phyloP scores from a whole-genome alignment of 768 basidiomycete species.

The Ramaria rubella region DNA sequence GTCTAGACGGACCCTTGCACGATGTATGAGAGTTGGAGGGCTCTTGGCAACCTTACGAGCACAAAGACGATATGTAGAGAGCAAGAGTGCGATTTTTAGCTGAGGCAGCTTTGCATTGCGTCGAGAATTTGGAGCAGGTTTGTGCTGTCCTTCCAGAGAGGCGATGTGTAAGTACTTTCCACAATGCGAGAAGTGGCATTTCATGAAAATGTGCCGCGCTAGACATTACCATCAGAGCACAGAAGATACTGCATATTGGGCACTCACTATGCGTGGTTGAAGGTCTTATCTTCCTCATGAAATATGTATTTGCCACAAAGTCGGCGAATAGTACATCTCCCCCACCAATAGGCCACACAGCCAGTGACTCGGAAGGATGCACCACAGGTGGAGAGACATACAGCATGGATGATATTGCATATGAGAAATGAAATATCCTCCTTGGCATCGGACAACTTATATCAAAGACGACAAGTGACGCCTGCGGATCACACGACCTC shows the following conservation, averaged over 20 bases:
- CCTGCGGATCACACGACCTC: background rate
- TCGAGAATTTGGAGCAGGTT: background rate
- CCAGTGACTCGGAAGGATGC: conserved; percentile 21
- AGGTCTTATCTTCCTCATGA: conserved; percentile 21
- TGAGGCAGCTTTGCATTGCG: background rate
- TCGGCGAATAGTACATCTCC: conserved; percentile 26
- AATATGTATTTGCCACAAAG: conserved; percentile 22
- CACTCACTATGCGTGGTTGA: conserved; percentile 23
- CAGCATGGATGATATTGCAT: conserved; percentile 16
- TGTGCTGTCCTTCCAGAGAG: conserved; percentile 21
- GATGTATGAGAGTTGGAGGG: conserved; percentile 4
- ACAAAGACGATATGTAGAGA: conserved; percentile 1
- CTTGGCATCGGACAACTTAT: background rate
- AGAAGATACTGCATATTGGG: background rate
- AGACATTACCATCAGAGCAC: background rate
- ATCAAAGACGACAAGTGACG: conserved; percentile 12
- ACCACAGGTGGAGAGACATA: conserved; percentile 25
- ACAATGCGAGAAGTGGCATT: conserved; percentile 23
- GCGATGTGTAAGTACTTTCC: conserved; percentile 23
- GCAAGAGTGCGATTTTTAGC: background rate
- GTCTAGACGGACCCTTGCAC: background rate
- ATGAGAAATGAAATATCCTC: conserved; percentile 16
- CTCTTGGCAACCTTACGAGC: background rate
- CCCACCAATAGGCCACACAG: conserved; percentile 25
- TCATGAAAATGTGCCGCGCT: conserved; percentile 25